phyloP scores from a whole-genome alignment of 495 filamentous ascomycete species.

The Penicillium canescens region DNA sequence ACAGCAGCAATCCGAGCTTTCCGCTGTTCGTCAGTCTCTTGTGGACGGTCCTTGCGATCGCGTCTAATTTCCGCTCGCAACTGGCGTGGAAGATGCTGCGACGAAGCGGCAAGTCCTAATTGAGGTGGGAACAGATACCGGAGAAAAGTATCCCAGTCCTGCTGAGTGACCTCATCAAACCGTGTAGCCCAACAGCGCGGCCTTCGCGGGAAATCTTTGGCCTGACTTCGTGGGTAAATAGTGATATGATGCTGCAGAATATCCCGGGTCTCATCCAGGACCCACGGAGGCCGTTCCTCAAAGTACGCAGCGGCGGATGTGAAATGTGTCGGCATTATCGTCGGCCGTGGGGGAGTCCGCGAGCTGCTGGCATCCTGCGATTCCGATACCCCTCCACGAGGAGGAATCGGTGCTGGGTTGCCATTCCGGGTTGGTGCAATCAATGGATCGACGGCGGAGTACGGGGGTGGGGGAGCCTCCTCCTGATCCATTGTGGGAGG shows the following conservation, averaged over 20 bases:
- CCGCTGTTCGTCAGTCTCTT: constrained; percentile 46
- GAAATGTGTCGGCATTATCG: constrained; percentile 33
- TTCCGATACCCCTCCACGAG: constrained; percentile 18
- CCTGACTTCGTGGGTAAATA: constrained; percentile 45
- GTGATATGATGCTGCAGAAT: constrained; percentile 43
- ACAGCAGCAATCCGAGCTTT: constrained; percentile 41
- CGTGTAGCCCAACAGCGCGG: constrained; percentile 43
- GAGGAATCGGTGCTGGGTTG: constrained; percentile 12
- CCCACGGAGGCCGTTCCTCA: constrained; percentile 35
- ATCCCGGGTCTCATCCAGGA: constrained; percentile 24
- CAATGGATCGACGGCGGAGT: constrained; percentile 46
- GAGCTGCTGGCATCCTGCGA: constrained; percentile 22
- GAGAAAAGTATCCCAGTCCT: constrained; percentile 55
- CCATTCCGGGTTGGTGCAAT: constrained; percentile 21
- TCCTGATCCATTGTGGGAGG: constrained; percentile 37
- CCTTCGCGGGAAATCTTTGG: constrained; percentile 48
- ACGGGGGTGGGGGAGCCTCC: constrained; percentile 47
- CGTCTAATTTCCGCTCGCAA: constrained; percentile 42
- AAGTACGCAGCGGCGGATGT: constrained; percentile 49
- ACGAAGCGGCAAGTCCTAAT: constrained; percentile 40
- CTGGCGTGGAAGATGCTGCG: constrained; percentile 41
- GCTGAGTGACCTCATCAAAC: constrained; percentile 40
- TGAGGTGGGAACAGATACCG: constrained; percentile 48
- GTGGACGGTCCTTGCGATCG: constrained; percentile 43
- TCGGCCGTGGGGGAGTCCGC: constrained; percentile 7